These are phyloP conservation scores for Andrographis paniculata DNA, from an alignment of 305 asterid genomes.

Conservation along the genomic window DNA sequence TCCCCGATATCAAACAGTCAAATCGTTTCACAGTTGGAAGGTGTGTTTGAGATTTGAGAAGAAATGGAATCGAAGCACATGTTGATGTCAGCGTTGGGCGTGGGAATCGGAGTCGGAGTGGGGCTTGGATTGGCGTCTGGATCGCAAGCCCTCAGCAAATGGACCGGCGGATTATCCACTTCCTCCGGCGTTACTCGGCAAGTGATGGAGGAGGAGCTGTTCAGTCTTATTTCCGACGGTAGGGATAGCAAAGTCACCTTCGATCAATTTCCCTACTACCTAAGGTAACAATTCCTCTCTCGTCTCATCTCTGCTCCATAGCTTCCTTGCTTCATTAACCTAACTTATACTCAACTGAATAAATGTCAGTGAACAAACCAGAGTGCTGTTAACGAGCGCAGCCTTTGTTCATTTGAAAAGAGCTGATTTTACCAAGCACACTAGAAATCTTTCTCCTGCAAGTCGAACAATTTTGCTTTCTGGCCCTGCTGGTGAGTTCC, in stretches of 20 bases:
- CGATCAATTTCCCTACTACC: slow-evolving; percentile 68
- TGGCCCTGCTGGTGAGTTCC: slow-evolving; percentile 69
- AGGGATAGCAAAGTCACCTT: slow-evolving; percentile 56
- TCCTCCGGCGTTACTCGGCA: slow-evolving; percentile 29
- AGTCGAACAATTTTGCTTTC: slow-evolving; percentile 83
- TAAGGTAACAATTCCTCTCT: slow-evolving; percentile 37
- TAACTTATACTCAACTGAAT: background rate
- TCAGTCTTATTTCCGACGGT: slow-evolving; percentile 45
- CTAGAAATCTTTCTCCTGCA: slow-evolving; percentile 77
- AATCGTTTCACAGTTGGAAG: too few relatives aligned
- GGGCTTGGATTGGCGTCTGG: slow-evolving; percentile 80
- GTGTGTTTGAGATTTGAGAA: too few relatives aligned
- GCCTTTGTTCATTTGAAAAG: slow-evolving; percentile 66
- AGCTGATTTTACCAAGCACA: slow-evolving; percentile 51
- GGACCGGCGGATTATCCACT: slow-evolving; percentile 32
- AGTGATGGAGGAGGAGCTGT: slow-evolving; percentile 65
- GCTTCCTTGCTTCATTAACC: background rate
- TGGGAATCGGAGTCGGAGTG: slow-evolving; percentile 79
- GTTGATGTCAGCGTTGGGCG: slow-evolving; percentile 76
- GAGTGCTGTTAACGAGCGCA: slow-evolving; percentile 72
- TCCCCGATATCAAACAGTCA: too few relatives aligned
- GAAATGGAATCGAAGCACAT: slow-evolving; percentile 67
- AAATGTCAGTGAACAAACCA: slow-evolving; percentile 58
- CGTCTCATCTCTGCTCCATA: background rate
- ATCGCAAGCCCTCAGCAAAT: slow-evolving; percentile 41